Base-by-base conservation (phyloP, 352 stramenopile genomes). In the Phytopythium oedochilum region DNA sequence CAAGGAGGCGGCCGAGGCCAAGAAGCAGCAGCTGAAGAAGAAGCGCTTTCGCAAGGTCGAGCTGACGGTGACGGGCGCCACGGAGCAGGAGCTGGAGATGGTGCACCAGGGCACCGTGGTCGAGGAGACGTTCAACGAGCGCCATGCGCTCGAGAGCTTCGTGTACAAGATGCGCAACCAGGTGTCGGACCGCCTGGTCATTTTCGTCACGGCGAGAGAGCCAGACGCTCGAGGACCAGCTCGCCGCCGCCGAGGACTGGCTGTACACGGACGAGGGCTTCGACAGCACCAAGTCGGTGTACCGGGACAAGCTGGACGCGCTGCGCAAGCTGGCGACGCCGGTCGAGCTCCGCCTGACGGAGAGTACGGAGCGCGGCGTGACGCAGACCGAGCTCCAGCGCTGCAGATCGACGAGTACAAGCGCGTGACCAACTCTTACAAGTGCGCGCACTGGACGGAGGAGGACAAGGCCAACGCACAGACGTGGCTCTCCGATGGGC, bases 91-190 rank as follows among this genome's bases (percentile, higher is more conserved):
- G 77, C 84, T 98, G 12, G 80, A 87, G 44, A 98, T 99, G 96
- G 86, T 94, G 20, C 90, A 97, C 71, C 82, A 97, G 70, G 96
- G 99, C 71, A 88, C 93, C 55, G 75, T 99, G 34, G 94, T 99
- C 20, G 73, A 90, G 45, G 96, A 99, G 74, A 99, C 97, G 25
- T 87, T 96, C 53, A 98, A 99, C 81, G 99, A 98, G 79, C 86
- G 96, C 60, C 99, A 99, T 73, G 97, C 99, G 68, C 83, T 99
- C 29, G 97, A 99, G 71, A 97, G 89, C 40, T 99, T 99, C 71
- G 97, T 99, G 67, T 99, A 99, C 78, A 88, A 96, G 68, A 98
- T 99, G 96, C 92, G 97, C 51, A 97, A 99, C 83, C 96, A 98
- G 59, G 69, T 98, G 55, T 73, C 73, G 60, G 86, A 92, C 59